These are phyloP conservation scores for Sporothrix phasma DNA, from an alignment of 2,329 filamentous ascomycete genomes.

Conservation along the genomic window DNA sequence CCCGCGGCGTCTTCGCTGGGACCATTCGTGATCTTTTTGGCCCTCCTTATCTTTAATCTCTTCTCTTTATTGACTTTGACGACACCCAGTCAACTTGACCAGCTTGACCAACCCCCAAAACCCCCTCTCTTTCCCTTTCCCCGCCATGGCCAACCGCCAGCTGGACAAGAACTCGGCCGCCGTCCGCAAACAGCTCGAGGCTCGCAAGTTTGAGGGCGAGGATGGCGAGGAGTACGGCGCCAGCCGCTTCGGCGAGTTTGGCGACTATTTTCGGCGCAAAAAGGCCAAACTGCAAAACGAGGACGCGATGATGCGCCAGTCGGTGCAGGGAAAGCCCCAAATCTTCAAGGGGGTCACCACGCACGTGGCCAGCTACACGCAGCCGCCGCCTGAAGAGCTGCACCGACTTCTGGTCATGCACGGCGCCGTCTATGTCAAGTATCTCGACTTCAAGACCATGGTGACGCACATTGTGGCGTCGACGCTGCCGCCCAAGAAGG, in stretches of 20 bases:
- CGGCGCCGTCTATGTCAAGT: slow-evolving; percentile 92
- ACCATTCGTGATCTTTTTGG: not conserved
- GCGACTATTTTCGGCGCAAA: slow-evolving; percentile 88
- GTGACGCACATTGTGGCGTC: slow-evolving; percentile 95
- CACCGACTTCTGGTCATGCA: slow-evolving; percentile 81
- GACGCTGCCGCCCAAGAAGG: slow-evolving; percentile 83
- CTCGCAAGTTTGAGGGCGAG: slow-evolving; percentile 67
- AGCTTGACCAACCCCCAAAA: too few species aligned
- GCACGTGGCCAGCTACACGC: slow-evolving; percentile 92
- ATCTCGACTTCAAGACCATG: slow-evolving; percentile 86
- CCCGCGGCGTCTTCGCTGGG: not conserved
- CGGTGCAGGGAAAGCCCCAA: slow-evolving; percentile 58
- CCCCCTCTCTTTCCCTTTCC: too few species aligned
- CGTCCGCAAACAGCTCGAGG: slow-evolving; percentile 51
- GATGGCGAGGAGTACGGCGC: slow-evolving; percentile 82
- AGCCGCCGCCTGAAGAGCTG: slow-evolving; percentile 81
- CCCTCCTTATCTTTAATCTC: not conserved
- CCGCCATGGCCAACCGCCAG: slow-evolving; percentile 46
- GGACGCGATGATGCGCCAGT: slow-evolving; percentile 68
- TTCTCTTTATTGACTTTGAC: not conserved
- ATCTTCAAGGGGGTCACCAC: slow-evolving; percentile 88
- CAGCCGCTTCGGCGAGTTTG: slow-evolving; percentile 80
- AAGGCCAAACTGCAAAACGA: slow-evolving; percentile 96
- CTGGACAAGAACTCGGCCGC: slow-evolving; percentile 54
- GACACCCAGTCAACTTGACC: not conserved